Evolutionary conservation across 768 basidiomycete species (phyloP), one percentile per base, ranked within the genome.

Genomic region (Mycena metata): DNA sequence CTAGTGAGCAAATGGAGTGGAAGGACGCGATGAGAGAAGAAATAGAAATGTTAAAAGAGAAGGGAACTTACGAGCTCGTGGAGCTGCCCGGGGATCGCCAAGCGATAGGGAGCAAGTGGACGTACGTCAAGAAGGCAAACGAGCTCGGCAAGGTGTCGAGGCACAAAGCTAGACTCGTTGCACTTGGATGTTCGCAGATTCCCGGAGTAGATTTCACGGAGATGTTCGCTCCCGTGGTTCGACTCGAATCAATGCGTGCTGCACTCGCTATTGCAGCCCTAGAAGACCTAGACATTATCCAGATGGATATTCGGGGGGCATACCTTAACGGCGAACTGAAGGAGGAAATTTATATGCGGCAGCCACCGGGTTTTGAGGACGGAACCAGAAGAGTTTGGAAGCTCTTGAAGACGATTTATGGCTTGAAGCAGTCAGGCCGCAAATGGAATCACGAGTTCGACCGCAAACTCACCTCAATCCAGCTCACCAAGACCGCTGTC

Each of bases 401-500:
- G 13, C 30, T 69, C 19, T 15, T 36, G 35, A 64, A 64, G 30
- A 59, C 62, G 8, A 23, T 69, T 2, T 69, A 69, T 33, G 67
- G 67, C 23, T 43, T 69, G 13, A 59, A 59, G 45, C 67, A 69
- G 45, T 63, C 67, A 24, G 61, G 67, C 10, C 60, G 62, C 2
- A 66, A 77, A 56, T 83, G 78, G 79, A 76, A 82, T 54, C 36
- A 72, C 7, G 56, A 78, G 49, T 54, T 82, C 7, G 59, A 73
- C 26, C 11, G 55, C 3, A 21, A 60, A 17, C 60, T 82, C n/a
- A 70, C 60, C 9, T 50, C 47, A 3, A 62, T 76, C 5, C 73
- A 72, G 5, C 79, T 77, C 60, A 59, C 42, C 15, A 36, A 43
- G 19, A 39, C 66, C 1, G 24, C 54, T 1, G 63, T 72, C 1